phyloP scores from a whole-genome alignment of 306 rosid species.

The Hippophae gyantsensis region DNA sequence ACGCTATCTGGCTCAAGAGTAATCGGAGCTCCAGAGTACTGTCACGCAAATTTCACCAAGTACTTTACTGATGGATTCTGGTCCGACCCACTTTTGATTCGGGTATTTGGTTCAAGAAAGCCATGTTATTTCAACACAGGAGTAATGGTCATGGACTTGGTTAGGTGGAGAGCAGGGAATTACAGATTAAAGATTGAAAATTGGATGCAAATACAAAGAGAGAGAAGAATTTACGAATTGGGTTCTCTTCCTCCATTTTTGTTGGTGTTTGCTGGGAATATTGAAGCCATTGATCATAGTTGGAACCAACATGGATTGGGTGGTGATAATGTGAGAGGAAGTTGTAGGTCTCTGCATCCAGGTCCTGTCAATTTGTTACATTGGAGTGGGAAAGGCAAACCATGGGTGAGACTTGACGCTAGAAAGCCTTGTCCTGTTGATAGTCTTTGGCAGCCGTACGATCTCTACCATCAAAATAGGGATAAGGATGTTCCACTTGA shows the following conservation, averaged over 20 bases:
- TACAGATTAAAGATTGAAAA: conserved; percentile 59
- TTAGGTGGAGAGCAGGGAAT: conserved; percentile 62
- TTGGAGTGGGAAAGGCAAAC: conserved; percentile 98
- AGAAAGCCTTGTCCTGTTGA: conserved; percentile 67
- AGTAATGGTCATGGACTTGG: conserved; percentile 83
- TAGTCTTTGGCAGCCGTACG: conserved; percentile 85
- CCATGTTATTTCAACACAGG: conserved; percentile 96
- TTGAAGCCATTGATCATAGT: conserved; percentile 73
- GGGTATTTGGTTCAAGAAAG: conserved; percentile 38
- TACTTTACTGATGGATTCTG: conserved; percentile 83
- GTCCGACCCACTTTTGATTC: conserved; percentile 65
- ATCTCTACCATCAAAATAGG: conserved; percentile 36
- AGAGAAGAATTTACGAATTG: conserved; percentile 65
- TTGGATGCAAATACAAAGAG: conserved; percentile 85
- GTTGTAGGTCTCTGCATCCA: conserved; percentile 75
- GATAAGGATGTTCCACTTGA: conserved; percentile 18
- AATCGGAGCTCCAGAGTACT: conserved; percentile 90
- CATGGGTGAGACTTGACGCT: conserved; percentile 82
- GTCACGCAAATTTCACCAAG: conserved; percentile 92
- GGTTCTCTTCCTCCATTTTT: conserved; percentile 86
- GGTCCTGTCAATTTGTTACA: conserved; percentile 87
- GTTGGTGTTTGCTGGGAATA: conserved; percentile 65
- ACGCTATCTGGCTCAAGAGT: conserved; percentile 35
- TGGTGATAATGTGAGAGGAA: conserved; percentile 78
- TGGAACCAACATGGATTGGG: conserved; percentile 98